Conservation (phyloP, 176 grass and related monocot genomes). For the Aegilops umbellulata region DNA sequence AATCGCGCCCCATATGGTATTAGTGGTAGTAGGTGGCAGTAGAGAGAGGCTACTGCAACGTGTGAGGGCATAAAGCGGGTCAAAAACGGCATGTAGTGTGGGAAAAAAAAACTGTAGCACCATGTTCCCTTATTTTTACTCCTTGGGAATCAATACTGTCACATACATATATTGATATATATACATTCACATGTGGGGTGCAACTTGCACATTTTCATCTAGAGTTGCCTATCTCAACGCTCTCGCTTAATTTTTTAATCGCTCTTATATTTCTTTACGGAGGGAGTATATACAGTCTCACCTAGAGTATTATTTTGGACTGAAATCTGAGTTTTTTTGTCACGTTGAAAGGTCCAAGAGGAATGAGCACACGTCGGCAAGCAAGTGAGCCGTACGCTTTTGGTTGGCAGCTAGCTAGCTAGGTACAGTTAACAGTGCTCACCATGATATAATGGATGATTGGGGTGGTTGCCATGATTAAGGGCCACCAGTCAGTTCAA, state of each 20-base stretch:
- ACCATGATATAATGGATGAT: neutral
- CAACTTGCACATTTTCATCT: neutral
- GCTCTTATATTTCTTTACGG: no score
- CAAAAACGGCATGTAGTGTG: no score
- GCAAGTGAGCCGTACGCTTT: neutral
- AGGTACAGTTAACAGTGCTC: neutral
- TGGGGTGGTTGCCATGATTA: slow-evolving; percentile 12
- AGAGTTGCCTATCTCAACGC: neutral
- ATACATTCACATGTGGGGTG: neutral
- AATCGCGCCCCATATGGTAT: neutral
- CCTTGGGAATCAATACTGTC: neutral
- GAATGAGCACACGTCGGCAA: neutral
- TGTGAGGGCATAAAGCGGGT: neutral
- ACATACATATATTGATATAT: neutral
- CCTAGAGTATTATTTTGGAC: neutral
- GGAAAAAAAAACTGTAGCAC: neutral
- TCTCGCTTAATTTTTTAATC: no score
- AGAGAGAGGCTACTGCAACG: neutral
- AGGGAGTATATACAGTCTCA: no score
- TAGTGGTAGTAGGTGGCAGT: neutral
- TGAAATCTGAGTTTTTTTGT: neutral
- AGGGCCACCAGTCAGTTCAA: neutral
- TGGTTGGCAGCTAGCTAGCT: slow-evolving; percentile 1
- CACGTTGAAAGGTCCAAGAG: neutral
- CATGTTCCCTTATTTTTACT: no score